Percentiles rank a stretch among this genome's conserved stretches.
Conservation (phyloP, 352 stramenopile genomes). For the Phytophthora cajani region DNA sequence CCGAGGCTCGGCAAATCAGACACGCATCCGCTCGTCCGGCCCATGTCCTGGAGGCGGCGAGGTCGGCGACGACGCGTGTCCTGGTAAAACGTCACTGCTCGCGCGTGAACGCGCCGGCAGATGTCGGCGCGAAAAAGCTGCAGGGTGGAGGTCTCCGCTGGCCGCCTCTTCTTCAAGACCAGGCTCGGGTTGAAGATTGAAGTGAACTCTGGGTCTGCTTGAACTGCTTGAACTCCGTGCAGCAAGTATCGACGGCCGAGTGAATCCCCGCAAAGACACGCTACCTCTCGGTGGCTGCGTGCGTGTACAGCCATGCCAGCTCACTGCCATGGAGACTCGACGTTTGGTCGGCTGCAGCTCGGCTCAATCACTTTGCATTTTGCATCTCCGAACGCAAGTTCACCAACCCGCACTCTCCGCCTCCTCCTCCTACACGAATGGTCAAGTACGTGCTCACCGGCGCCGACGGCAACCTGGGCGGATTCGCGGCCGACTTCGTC, state of each 20-base stretch:
- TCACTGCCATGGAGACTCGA: neutral
- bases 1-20: constrained; percentile 23
- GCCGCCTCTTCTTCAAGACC: neutral
- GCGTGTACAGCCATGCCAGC: neutral
- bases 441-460: constrained; percentile 28
- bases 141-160: constrained; percentile 15
- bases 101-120: constrained; percentile 3
- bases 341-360: neutral
- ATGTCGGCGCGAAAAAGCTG: constrained; percentile 32
- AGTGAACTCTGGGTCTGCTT: neutral
- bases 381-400: constrained; percentile 20
- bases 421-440: constrained; percentile 5
- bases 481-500: constrained; percentile 18
- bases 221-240: constrained; percentile 6
- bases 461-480: constrained; percentile 24
- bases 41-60: constrained; percentile 17
- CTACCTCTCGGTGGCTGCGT: constrained; percentile 5
- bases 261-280: constrained; percentile 29
- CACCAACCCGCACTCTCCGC: neutral
- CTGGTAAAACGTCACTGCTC: constrained; percentile 1
- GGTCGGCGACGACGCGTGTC: constrained; percentile 19
- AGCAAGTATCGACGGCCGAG: constrained; percentile 7
- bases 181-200: constrained; percentile 7
- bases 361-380: constrained; percentile 19
- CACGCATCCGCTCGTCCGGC: constrained; percentile 26